phyloP scores from a whole-genome alignment of 352 stramenopile genomes.

The Pythium aristosporum region DNA sequence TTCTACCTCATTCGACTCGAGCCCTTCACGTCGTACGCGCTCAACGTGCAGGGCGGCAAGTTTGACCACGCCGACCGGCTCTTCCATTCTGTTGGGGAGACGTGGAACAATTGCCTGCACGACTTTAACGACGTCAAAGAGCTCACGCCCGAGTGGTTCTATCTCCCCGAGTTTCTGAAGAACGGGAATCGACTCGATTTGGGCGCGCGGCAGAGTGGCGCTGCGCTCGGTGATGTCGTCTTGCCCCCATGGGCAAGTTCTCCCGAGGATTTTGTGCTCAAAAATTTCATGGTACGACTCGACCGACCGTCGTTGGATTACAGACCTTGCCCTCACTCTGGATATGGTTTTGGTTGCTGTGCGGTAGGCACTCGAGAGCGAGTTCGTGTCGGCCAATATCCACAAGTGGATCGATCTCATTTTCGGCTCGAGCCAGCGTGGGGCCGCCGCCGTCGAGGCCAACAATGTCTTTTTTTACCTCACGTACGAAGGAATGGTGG shows the following conservation, averaged over 20 bases:
- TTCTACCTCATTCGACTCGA: slow-evolving; percentile 99
- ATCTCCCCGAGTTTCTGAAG: slow-evolving; percentile 86
- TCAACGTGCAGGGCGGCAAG: slow-evolving; percentile 95
- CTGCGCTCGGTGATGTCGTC: slow-evolving; percentile 90
- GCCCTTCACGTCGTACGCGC: slow-evolving; percentile 95
- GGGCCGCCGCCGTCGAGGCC: slow-evolving; percentile 84
- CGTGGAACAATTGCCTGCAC: slow-evolving; percentile 86
- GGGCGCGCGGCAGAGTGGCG: slow-evolving; percentile 79
- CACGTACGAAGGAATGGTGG: slow-evolving; percentile 98
- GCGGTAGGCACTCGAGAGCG: slow-evolving; percentile 73
- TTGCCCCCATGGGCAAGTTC: slow-evolving; percentile 89
- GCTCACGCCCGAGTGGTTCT: slow-evolving; percentile 95
- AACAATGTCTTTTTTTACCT: slow-evolving; percentile 99
- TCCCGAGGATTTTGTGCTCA: slow-evolving; percentile 82
- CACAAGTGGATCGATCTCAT: slow-evolving; percentile 91
- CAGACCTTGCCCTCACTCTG: background rate
- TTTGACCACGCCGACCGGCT: slow-evolving; percentile 93
- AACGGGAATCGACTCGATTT: slow-evolving; percentile 88
- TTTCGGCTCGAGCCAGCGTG: slow-evolving; percentile 75
- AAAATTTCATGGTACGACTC: slow-evolving; percentile 74
- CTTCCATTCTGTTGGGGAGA: slow-evolving; percentile 90
- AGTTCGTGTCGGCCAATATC: slow-evolving; percentile 80
- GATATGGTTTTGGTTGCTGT: background rate
- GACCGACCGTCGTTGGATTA: background rate
- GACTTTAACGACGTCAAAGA: slow-evolving; percentile 94